Base-by-base conservation (phyloP, 176 grass and related monocot genomes). In the Cenchrus americanus region DNA sequence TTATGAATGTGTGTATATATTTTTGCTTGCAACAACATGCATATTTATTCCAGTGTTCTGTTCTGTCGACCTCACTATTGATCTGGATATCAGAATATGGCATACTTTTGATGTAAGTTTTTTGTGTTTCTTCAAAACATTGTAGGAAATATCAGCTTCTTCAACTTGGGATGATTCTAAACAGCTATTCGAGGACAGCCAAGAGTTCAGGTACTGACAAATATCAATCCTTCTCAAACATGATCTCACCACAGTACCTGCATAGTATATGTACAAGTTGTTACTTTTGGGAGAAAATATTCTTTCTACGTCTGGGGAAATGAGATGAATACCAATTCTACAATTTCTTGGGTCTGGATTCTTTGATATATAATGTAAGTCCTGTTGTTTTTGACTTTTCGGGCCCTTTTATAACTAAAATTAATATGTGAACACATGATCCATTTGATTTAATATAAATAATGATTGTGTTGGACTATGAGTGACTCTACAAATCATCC, bases 121-220 rank as follows among this genome's bases (percentile, higher is more conserved):
- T 68, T 80, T 14, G 19, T 84, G 8, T 58, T 89, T 24, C 9
- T 62, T 79, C 52, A 7, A 74, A 70, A 70, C 76, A 15, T 74
- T 87, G 51, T 59, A 99, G 97, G 93, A 99, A 83, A 91, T 99
- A 86, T 91, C 91, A 47, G 78, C 86, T 75, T 84, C 81, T 68
- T 94, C 97, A 54, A 94, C 80, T 30, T 96, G 97, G 97, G 97
- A 96, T 83, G 90, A 98, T 42, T 91, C 81, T 76, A 91, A 90
- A 83, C 51, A 82, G 62, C 82, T 94, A 62, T 90, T 98, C 73
- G 88, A 94, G 84, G 88, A 90, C 63, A 93, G 79, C 80, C 83
- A 90, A 41, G 95, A 98, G 47, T 99, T 92, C 81, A 94, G 80
- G 97, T 99, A 94, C 51, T 7, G 22, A 19, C 67, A 66, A 91